Evolutionary conservation across 2,329 filamentous ascomycete genomes (phyloP), one percentile per base, ranked within the genome.

Genomic region (Apiospora arundinis): DNA sequence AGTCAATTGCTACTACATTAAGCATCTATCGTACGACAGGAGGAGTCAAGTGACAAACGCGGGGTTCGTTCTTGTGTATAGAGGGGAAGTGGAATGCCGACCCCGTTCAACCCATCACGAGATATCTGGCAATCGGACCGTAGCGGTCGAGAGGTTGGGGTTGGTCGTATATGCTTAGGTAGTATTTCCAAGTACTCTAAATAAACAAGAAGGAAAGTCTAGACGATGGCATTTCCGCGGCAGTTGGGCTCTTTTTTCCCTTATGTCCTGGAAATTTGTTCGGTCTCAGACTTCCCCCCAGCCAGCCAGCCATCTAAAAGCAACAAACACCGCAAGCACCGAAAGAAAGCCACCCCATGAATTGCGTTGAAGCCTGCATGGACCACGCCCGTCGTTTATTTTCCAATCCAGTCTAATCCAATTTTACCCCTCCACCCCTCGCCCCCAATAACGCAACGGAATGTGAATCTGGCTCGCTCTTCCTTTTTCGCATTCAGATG

Each of bases 301-400:
- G n/a, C n/a, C n/a, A n/a, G n/a, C n/a, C n/a, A 63, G 32, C 56
- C 56, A 18, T 40, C 56, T 32, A 6, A 40, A 23, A 37, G 56
- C 18, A n/a, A 63, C 28, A 14, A 48, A 48, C 45, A 48, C 56
- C 52, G 14, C 32, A 3, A 56, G 8, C 49, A 14, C 21, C 49
- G 28, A 60, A 18, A 63, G 28, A 60, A 18, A 63, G 16, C 11
- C 11, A 45, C 42, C 56, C 56, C 56, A 63, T 63, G 56, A 63
- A 40, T 63, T 63, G 56, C 32, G 56, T 63, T 63, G 56, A 63
- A 63, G 56, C 56, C 28, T 63, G 18, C 56, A 63, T 63, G 56
- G 56, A 40, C 52, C 52, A 60, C 56, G 56, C 56, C 56, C 5
- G 16, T 37, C 52, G n/a, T n/a, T n/a, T n/a, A n/a, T 37, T 60